A percentile compares a stretch with the other conserved stretches of the same genome.
phyloP scores from a whole-genome alignment of 2,329 filamentous ascomycete genomes.

The Fusarium setosum region DNA sequence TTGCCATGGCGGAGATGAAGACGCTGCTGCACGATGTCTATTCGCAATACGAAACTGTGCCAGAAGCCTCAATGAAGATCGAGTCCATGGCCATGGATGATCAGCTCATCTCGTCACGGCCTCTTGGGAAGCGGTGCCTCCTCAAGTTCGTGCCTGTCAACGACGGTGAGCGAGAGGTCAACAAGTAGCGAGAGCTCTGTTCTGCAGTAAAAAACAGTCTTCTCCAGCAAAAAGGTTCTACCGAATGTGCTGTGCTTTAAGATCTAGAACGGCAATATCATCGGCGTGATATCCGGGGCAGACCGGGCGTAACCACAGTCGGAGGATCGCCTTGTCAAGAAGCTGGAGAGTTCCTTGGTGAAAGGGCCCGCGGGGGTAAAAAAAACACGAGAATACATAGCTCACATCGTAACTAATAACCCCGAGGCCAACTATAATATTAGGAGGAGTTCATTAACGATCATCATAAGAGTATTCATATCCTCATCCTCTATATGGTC shows the following conservation, averaged over 20 bases:
- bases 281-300: background rate
- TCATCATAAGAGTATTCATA: no score
- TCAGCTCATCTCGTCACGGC: conserved; percentile 74
- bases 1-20: conserved; percentile 77
- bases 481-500: no score
- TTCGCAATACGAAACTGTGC: conserved; percentile 65
- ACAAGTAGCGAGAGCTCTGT: no score
- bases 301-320: no score
- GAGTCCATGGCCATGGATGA: conserved; percentile 73
- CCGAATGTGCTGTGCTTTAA: no score
- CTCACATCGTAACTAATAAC: no score
- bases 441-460: no score
- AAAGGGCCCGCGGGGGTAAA: no score
- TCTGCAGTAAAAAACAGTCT: no score
- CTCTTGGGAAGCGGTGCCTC: conserved; percentile 68
- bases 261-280: no score
- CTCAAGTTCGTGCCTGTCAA: conserved; percentile 58
- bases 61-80: conserved; percentile 64
- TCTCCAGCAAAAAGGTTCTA: background rate
- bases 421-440: no score
- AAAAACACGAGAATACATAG: no score
- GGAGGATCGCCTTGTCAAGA: background rate
- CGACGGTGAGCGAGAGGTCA: conserved; percentile 5
- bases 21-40: conserved; percentile 72
- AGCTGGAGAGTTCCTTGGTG: background rate